These are phyloP conservation scores for Kuraishia piskuri DNA, from an alignment of 805 yeast genomes.

Conservation along the genomic window DNA sequence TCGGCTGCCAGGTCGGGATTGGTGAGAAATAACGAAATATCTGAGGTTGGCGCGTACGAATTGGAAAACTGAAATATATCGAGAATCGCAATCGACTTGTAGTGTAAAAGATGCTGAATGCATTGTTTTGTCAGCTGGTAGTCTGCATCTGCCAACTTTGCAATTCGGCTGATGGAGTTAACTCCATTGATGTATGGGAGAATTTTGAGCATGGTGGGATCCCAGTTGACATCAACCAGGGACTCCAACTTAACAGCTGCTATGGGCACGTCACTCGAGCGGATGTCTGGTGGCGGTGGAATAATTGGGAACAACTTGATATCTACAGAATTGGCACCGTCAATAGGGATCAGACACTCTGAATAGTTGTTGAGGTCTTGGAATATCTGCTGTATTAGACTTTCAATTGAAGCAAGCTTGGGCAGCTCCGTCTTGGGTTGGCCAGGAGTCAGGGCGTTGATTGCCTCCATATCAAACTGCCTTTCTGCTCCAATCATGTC, in stretches of 20 bases:
- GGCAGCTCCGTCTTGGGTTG: conserved; percentile 10
- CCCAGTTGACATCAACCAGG: conserved; percentile 89
- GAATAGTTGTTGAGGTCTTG: conserved; percentile 93
- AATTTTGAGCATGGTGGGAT: conserved; percentile 88
- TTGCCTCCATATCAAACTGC: not conserved
- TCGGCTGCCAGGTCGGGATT: conserved; percentile 64
- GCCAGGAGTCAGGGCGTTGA: conserved; percentile 12
- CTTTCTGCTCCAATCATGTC: conserved; percentile 9
- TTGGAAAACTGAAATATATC: conserved; percentile 88
- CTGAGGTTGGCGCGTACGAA: conserved; percentile 82
- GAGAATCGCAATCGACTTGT: conserved; percentile 71
- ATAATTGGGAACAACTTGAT: conserved; percentile 89
- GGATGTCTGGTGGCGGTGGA: conserved; percentile 69
- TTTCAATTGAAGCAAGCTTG: conserved; percentile 47
- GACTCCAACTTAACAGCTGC: conserved; percentile 69
- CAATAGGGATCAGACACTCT: conserved; percentile 92
- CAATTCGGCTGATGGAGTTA: conserved; percentile 70
- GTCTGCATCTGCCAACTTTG: conserved; percentile 76
- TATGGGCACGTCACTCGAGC: conserved; percentile 84
- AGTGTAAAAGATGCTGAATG: conserved; percentile 85
- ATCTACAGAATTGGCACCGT: conserved; percentile 81
- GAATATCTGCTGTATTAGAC: conserved; percentile 79
- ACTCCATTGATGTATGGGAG: conserved; percentile 83
- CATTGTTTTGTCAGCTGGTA: conserved; percentile 73
- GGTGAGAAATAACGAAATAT: conserved; percentile 57